Conservation (phyloP, 164 flowering plant genomes). For the Taxillus chinensis region DNA sequence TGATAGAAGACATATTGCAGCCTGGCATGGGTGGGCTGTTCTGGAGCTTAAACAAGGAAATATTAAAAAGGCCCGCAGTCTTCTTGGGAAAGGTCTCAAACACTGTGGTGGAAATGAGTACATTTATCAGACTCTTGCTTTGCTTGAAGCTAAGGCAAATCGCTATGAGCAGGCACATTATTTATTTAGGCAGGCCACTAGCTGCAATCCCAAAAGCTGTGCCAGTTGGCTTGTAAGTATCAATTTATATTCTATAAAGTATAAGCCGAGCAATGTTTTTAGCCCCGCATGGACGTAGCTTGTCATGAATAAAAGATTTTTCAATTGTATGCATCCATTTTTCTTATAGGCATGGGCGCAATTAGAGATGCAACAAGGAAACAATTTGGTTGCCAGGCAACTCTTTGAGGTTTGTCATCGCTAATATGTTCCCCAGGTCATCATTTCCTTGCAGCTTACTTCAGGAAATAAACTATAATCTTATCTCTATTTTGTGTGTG, state of each 20-base stretch:
- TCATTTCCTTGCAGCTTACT: background rate
- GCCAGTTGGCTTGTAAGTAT: constrained; percentile 96
- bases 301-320: no score
- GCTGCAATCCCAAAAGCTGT: constrained; percentile 84
- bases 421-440: background rate
- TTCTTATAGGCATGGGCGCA: constrained; percentile 84
- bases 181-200: constrained; percentile 84
- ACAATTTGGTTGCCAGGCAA: constrained; percentile 41
- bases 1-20: constrained; percentile 74
- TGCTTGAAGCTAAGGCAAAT: constrained; percentile 74
- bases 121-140: constrained; percentile 81
- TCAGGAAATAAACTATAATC: background rate
- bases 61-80: constrained; percentile 69
- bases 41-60: constrained; percentile 85
- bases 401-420: constrained; percentile 65
- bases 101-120: constrained; percentile 83
- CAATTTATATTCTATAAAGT: background rate
- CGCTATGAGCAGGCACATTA: constrained; percentile 73
- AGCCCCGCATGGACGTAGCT: no score
- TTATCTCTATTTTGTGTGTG: no score
- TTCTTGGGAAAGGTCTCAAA: constrained; percentile 79
- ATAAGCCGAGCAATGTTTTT: background rate
- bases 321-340: no score
- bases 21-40: constrained; percentile 99
- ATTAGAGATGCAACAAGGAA: constrained; percentile 69